Base-by-base conservation (phyloP, 345 rosid species). In the Sonneratia caseolaris region DNA sequence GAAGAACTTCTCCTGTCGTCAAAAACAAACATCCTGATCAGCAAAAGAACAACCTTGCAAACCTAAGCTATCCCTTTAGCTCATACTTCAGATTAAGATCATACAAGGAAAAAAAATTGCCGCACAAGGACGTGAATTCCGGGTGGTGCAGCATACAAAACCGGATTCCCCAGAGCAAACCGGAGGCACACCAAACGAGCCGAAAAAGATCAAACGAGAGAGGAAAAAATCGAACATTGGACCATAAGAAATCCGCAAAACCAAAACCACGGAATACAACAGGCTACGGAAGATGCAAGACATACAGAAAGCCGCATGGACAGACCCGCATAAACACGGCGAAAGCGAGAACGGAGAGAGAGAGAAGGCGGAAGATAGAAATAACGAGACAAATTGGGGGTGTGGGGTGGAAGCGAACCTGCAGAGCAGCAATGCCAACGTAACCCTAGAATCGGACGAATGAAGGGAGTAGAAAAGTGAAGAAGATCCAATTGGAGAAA, bases 371-470 rank as follows among this genome's bases (percentile, higher is more conserved):
- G 49, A 47, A 12, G 49, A 47, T 2, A 47, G 49, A 40, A 57
- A 48, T 6, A 21, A 68, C 5, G 0, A 16, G 27, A 22, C 21
- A 49, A 27, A 37, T 4, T 32, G 37, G 51, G 72, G 32, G 5
- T 62, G 42, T 7, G 18, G 24, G 7, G 64, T 16, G 24, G 35
- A 40, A 27, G 45, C 51, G 73, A 56, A 70, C 73, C 73, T 70
- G 73, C 10, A 8, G 19, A 53, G 72, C 6, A 70, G 47, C 64
- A 16, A 15, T 3, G 3, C 18, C 36, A 6, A 22, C 49, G 35
- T 43, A 64, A 64, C 68, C 70, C 64, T 40, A 10, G 66, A 47
- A 66, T 15, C 65, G 18, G 66, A 27, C n/a, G 74, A 19, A 48
- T 42, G 45, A 9, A 55, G 14, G 51, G 43, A 55, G 48, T 2